Conservation (phyloP, 2,329 filamentous ascomycete genomes). For the Colletotrichum sp. region DNA sequence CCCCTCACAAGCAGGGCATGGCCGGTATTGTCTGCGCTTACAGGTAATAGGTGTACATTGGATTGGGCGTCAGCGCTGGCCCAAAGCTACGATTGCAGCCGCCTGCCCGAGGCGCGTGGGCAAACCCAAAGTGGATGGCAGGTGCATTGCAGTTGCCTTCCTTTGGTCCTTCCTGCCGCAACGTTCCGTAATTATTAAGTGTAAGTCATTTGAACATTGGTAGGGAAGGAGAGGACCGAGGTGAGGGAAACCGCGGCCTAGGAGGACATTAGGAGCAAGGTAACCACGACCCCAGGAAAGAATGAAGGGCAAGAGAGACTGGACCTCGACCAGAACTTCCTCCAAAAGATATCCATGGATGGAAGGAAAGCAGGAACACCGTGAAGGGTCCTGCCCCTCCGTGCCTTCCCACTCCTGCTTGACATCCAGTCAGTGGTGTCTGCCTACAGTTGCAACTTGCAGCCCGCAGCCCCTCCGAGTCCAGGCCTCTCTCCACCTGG, state of each 20-base stretch:
- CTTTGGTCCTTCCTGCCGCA: neutral
- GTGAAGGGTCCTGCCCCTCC: neutral
- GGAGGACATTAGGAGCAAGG: neutral
- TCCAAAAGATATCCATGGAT: neutral
- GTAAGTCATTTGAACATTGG: neutral
- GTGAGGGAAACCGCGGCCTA: neutral
- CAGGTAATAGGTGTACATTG: neutral
- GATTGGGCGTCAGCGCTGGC: neutral
- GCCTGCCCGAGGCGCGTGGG: neutral
- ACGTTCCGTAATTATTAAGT: neutral
- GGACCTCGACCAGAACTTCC: neutral
- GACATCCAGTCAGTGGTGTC: neutral
- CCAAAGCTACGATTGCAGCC: neutral
- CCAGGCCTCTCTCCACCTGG: neutral
- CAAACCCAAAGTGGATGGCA: neutral
- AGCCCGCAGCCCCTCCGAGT: neutral
- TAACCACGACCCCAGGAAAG: neutral
- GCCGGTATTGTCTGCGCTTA: neutral
- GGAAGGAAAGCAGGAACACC: neutral
- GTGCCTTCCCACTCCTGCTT: neutral
- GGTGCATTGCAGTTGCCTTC: neutral
- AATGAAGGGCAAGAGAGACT: neutral
- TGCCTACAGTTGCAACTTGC: neutral
- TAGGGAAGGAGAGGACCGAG: neutral
- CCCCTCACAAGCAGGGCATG: neutral